phyloP scores from a whole-genome alignment of 257 asterid genomes.

The Solanum commersonii region DNA sequence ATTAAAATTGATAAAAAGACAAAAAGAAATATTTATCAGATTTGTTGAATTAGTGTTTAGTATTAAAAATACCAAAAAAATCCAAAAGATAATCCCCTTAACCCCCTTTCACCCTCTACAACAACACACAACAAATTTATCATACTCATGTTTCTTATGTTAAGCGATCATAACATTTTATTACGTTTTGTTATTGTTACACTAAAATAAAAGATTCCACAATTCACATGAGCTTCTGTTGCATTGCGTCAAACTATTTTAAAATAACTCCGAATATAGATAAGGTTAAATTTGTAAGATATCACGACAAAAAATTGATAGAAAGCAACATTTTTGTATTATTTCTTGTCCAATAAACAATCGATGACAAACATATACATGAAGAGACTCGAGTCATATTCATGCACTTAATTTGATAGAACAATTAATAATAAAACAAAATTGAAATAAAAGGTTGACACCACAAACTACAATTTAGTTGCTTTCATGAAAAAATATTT shows the following conservation, averaged over 20 bases:
- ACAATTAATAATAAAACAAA: neutral
- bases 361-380: neutral
- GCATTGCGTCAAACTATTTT: accelerated
- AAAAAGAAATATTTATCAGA: neutral
- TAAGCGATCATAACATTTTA: accelerated
- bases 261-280: neutral
- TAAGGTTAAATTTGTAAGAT: neutral
- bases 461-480: neutral
- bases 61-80: neutral
- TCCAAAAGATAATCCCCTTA: neutral
- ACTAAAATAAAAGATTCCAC: neutral
- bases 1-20: neutral
- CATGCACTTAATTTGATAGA: neutral
- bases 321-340: neutral
- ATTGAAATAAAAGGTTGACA: neutral
- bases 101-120: neutral
- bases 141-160: accelerated
- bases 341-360: neutral
- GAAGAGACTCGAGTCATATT: neutral
- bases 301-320: neutral
- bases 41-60: neutral
- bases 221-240: neutral
- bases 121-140: neutral
- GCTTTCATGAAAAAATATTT: neutral
- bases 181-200: neutral